Base-by-base conservation (phyloP, 2,329 filamentous ascomycete species). In the Beauveria brongniartii region DNA sequence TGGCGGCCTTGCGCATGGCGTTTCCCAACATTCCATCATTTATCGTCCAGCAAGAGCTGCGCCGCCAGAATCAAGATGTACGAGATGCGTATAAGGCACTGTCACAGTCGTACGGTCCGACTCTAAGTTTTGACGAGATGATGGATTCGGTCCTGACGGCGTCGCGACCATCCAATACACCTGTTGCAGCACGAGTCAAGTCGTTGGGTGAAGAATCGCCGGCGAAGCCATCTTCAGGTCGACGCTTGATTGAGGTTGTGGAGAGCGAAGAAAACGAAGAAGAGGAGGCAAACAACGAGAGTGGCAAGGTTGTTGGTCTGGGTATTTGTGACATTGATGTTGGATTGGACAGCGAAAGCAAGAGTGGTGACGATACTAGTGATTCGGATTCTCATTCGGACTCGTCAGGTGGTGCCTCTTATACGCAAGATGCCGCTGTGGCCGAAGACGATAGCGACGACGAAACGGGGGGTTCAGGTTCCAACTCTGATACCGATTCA, bases 11-110 rank as follows among this genome's bases (percentile, higher is more conserved):
- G 2, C 73, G 70, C 48, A 66, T 69, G 18, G 78, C 79, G 0
- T 83, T 80, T 48, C 80, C 80, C 2, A 66, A 68, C 7, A 74
- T 72, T 9, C 67, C 74, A 1, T 64, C 70, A 7, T 65, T 69
- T 3, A 64, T 71, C 8, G 75, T 76, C 56, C 71, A 78, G 55
- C 67, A 69, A 7, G 67, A 76, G 1, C 65, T 80, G 3, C 63
- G 66, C 6, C 69, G 66, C n/a, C 69, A 72, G 22, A 55, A 68
- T 6, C 69, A 71, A 12, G 67, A 80, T 61, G 54, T 77, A 7
- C 69, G 69, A 18, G 68, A 64, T 18, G 72, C 78, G 0, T 82
- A 78, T 62, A 64, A 70, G 3, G 65, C 68, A 5, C 67, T 81
- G 6, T 61, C 67, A 1, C 67, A 69, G 48, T 67, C 67, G 1